Evolutionary conservation across 495 filamentous ascomycete species (phyloP), one percentile per base, ranked within the genome.

Genomic region (Umbilicaria muhlenbergii): DNA sequence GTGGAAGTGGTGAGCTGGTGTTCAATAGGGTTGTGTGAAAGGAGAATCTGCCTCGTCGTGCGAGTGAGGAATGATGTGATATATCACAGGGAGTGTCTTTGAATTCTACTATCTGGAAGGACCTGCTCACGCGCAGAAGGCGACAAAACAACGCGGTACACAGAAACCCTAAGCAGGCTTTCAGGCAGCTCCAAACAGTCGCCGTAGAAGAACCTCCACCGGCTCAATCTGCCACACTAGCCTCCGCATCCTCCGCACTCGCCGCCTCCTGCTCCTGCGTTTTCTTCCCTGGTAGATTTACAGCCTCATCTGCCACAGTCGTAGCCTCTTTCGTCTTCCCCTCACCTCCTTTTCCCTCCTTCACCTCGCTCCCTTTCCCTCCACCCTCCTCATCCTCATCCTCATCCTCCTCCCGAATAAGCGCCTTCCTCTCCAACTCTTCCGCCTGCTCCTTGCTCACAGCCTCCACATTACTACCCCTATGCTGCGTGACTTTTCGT

Each of bases 191-290:
- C 24, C 24, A 28, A 28, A 6, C 8, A 28, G 24, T 28, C 24
- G 24, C 24, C 24, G 8, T 6, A 28, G 24, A 6, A 28, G 24
- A 28, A 28, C 8, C 24, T 28, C 24, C 3, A 1, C 3, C 6
- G 6, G 24, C 40, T 56, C 41, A 57, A 35, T 57, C 59, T 35
- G 42, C 52, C 32, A 55, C 57, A 34, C 58, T 53, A 37, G 45
- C 46, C 14, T 50, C 53, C 19, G 51, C 54, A 39, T 56, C 53
- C 39, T 40, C 55, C 15, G 43, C 55, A 36, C 55, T 31, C 39
- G 54, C 59, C 35, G 60, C 41, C 34, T 47, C 48, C 36, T 63
- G 51, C 6, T 53, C 51, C 41, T 58, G 52, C n/a, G 52, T 51
- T 35, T 49, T 53, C 37, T 38, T 40, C 14, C 50, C 47, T 6